phyloP scores from a whole-genome alignment of 2,329 filamentous ascomycete species.

The Beauveria medogensis region DNA sequence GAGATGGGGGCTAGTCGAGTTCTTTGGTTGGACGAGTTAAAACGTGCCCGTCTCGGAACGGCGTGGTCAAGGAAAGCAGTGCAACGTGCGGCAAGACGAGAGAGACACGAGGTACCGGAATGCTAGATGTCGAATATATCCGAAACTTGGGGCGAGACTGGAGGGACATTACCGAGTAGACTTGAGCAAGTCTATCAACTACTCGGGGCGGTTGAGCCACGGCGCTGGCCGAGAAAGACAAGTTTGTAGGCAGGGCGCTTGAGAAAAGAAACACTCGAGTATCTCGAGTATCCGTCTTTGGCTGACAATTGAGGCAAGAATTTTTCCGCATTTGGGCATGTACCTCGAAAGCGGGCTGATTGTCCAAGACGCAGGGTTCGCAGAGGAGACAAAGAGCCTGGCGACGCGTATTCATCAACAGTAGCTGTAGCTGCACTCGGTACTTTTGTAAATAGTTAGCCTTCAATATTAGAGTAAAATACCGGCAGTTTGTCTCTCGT shows the following conservation, averaged over 20 bases:
- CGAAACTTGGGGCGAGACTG: neutral
- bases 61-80: neutral
- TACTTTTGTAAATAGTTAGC: neutral
- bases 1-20: no score
- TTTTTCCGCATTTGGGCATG: neutral
- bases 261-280: neutral
- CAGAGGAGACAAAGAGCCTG: neutral
- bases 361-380: neutral
- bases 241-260: neutral
- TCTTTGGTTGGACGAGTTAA: no score
- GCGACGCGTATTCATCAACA: neutral
- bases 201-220: no score
- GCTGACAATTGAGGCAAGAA: slow-evolving; percentile 2
- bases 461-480: neutral
- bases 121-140: neutral
- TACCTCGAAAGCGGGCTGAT: slow-evolving; percentile 2
- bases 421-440: neutral
- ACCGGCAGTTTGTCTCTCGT: neutral
- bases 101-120: neutral
- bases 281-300: neutral
- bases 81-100: neutral
- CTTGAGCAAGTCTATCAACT: no score
- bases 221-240: neutral
- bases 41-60: neutral
- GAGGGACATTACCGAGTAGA: neutral